These are phyloP conservation scores for Lithocarpus polystachyus DNA, from an alignment of 306 rosid species.

Conservation along the genomic window DNA sequence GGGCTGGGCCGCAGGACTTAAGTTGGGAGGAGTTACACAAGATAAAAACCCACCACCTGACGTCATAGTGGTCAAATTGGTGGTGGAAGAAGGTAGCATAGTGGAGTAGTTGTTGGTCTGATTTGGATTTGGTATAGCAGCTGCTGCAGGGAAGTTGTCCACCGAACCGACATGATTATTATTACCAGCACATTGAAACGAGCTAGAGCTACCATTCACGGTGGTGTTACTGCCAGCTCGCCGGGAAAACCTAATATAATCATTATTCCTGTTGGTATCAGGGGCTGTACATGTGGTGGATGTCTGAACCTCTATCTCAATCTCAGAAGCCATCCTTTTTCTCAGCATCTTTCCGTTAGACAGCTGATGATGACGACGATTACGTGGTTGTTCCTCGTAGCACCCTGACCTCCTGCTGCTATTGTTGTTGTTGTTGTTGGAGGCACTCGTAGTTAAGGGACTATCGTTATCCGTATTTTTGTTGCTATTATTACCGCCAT, in stretches of 20 bases:
- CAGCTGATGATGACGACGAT: constrained; percentile 6
- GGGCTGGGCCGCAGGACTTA: constrained; percentile 3
- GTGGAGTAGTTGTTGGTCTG: constrained; percentile 92
- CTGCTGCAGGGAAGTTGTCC: neutral
- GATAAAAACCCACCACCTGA: constrained; percentile 43
- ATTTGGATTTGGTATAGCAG: constrained; percentile 25
- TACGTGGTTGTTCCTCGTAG: constrained; percentile 21
- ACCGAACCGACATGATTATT: neutral
- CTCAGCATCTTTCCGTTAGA: constrained; percentile 50
- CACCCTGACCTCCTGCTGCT: constrained; percentile 12
- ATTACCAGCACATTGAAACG: neutral
- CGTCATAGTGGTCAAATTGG: constrained; percentile 43
- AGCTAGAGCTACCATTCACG: neutral
- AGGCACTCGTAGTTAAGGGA: constrained; percentile 22
- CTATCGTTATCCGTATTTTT: constrained; percentile 15
- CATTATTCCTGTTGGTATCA: neutral
- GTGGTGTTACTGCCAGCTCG: constrained; percentile 4
- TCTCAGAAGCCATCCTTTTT: constrained; percentile 91
- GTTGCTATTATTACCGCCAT: constrained; percentile 19
- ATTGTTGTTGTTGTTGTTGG: constrained; percentile 22
- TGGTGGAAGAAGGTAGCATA: constrained; percentile 46
- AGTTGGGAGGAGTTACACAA: constrained; percentile 19
- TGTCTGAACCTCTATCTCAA: constrained; percentile 70
- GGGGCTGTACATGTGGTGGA: neutral
- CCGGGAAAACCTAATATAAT: constrained; percentile 48